These are phyloP conservation scores for Trichoderma cornu-damae DNA, from an alignment of 2,329 filamentous ascomycete genomes.

Conservation along the genomic window DNA sequence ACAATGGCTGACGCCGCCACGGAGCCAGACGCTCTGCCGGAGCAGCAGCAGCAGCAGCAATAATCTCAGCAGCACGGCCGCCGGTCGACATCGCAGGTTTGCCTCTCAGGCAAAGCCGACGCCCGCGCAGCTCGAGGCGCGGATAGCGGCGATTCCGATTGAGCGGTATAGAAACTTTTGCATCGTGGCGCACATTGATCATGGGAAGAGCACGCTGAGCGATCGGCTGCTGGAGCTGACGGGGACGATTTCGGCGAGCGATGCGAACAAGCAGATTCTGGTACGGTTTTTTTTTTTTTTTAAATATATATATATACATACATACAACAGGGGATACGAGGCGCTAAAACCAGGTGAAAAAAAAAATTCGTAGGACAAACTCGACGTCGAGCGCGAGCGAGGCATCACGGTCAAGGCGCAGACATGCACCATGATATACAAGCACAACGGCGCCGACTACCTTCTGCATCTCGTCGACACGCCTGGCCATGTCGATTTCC, in stretches of 20 bases:
- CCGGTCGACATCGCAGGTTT: neutral
- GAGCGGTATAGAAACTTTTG: conserved; percentile 90
- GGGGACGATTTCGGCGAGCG: conserved; percentile 79
- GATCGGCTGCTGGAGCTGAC: conserved; percentile 91
- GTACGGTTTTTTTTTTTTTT: conserved; percentile 28
- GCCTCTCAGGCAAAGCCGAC: conserved; percentile 27
- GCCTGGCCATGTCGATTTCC: conserved; percentile 94
- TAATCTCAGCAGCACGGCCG: neutral
- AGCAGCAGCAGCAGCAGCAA: neutral
- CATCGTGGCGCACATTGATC: conserved; percentile 97
- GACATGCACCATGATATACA: conserved; percentile 97
- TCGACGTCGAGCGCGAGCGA: conserved; percentile 92
- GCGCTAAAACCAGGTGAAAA: too few relatives aligned
- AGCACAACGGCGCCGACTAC: conserved; percentile 78
- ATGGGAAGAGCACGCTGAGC: conserved; percentile 94
- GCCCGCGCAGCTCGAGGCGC: conserved; percentile 36
- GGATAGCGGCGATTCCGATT: conserved; percentile 71
- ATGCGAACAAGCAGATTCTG: conserved; percentile 85
- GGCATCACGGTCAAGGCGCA: conserved; percentile 99
- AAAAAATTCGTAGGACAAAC: conserved; percentile 59
- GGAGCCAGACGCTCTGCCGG: neutral
- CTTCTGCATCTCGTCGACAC: conserved; percentile 94
- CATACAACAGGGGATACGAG: too few relatives aligned
- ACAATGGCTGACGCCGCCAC: conserved; percentile 29
- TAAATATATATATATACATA: too few relatives aligned